phyloP scores from a whole-genome alignment of 768 basidiomycete species.

The Boletus barrowsii region DNA sequence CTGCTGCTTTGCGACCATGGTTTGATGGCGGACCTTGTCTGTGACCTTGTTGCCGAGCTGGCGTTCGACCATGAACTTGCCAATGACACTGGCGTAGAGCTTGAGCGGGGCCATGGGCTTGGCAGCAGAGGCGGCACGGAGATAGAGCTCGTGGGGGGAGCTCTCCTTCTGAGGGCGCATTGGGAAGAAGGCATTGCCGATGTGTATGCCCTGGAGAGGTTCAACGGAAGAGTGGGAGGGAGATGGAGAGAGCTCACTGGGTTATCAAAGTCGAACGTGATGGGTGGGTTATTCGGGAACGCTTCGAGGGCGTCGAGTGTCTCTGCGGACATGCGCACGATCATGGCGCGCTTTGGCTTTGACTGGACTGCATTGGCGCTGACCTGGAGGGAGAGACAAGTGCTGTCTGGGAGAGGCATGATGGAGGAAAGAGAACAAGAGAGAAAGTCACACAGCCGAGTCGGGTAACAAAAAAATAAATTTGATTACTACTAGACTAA shows the following conservation, averaged over 20 bases:
- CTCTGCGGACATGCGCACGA: slow-evolving; percentile 72
- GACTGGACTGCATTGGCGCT: slow-evolving; percentile 51
- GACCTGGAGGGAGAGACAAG: slow-evolving; percentile 56
- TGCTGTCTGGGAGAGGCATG: slow-evolving; percentile 67
- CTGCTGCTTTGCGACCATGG: slow-evolving; percentile 45
- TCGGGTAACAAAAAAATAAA: no score
- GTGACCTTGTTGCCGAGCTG: slow-evolving; percentile 47
- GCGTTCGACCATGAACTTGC: slow-evolving; percentile 65
- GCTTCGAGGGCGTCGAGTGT: slow-evolving; percentile 65
- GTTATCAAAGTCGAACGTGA: slow-evolving; percentile 60
- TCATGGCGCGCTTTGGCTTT: slow-evolving; percentile 69
- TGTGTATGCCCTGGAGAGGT: slow-evolving; percentile 53
- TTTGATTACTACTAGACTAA: no score
- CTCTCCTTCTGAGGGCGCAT: slow-evolving; percentile 54
- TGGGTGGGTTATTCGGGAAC: slow-evolving; percentile 39
- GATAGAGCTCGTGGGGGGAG: slow-evolving; percentile 67
- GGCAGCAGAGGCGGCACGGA: slow-evolving; percentile 54
- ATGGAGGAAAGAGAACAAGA: neutral
- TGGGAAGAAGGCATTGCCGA: slow-evolving; percentile 63
- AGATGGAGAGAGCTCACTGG: slow-evolving; percentile 44
- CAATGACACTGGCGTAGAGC: slow-evolving; percentile 70
- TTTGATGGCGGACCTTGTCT: slow-evolving; percentile 45
- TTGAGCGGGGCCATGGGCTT: slow-evolving; percentile 67
- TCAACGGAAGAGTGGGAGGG: neutral
- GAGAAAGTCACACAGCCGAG: neutral